Base-by-base conservation (phyloP, 129 eudicot species). In the Artemisia tridentata region DNA sequence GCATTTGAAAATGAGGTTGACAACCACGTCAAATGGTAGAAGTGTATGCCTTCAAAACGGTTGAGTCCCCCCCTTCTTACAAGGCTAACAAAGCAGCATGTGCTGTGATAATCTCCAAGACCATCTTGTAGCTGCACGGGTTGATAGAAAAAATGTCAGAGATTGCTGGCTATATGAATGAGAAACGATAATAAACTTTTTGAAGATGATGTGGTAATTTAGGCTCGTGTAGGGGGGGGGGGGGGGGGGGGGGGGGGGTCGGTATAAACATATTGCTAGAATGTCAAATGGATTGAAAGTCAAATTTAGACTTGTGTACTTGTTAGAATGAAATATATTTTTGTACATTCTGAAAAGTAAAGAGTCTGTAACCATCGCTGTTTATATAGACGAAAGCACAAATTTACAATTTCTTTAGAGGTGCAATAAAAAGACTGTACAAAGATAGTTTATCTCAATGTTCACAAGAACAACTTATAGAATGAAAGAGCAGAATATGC, bases 71-170 rank as follows among this genome's bases (percentile, higher is more conserved):
- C 56, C 54, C 64, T 41, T n/a, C 48, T 50, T 63, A 63, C 65
- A 69, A 10, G 51, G 65, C 45, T 20, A 69, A 69, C 65, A 77
- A 61, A 20, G 75, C 71, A 69, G 76, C 71, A 34, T 11, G 25
- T 77, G 66, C 51, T 63, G 59, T 52, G 71, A 51, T 62, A 77
- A 50, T 41, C 61, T 62, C 75, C 80, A 69, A 77, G 70, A 70
- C 56, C 60, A 52, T 62, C 57, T 63, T 31, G 7, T 38, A 11
- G 41, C 81, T 77, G 51, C 66, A 77, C 4, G 4, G 0, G 21
- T 3, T 13, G 0, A 23, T n/a, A 43, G 18, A 69, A 29, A 61
- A 50, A 38, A 69, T 20, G 16, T 76, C 48, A 69, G 49, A 9
- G 55, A 69, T 74, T 54, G 53, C 5, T 59, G 19, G 19, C 17